A percentile compares a stretch with the other conserved stretches of the same genome.
Evolutionary conservation across 768 basidiomycete genomes (phyloP).

Genomic region (Tylopilus intermedius): DNA sequence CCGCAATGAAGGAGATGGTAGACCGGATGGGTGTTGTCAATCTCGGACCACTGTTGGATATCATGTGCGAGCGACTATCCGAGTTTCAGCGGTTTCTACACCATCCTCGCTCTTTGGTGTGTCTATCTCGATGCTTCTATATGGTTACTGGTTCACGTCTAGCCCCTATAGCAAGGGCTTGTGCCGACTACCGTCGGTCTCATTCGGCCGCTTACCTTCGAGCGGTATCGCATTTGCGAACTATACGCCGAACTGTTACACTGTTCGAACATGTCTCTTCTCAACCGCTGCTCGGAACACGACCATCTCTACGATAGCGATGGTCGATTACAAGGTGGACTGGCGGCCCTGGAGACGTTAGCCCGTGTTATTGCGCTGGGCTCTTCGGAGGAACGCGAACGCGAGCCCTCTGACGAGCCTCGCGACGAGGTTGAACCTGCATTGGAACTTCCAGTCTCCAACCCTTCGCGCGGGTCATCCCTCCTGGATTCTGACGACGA

Average conservation of each 20-base stretch:
- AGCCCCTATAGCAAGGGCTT: conserved; percentile 49
- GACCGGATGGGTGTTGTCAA: conserved; percentile 88
- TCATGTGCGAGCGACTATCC: conserved; percentile 63
- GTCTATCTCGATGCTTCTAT: conserved; percentile 22
- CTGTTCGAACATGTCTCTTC: conserved; percentile 95
- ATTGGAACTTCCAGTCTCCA: conserved; percentile 63
- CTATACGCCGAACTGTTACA: conserved; percentile 95
- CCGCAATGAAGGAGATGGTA: conserved; percentile 75
- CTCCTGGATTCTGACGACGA: conserved; percentile 71
- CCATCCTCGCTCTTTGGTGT: conserved; percentile 72
- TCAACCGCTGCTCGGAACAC: conserved; percentile 74
- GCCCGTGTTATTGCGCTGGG: conserved; percentile 76
- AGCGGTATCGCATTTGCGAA: conserved; percentile 94
- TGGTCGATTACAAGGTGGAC: conserved; percentile 84
- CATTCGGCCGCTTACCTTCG: conserved; percentile 81
- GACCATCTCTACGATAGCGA: conserved; percentile 72
- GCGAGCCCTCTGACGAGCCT: conserved; percentile 55
- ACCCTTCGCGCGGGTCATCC: conserved; percentile 45
- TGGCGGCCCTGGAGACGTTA: conserved; percentile 78
- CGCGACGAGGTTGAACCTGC: conserved; percentile 56
- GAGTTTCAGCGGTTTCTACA: conserved; percentile 66
- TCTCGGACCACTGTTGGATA: conserved; percentile 73
- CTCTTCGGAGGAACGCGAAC: conserved; percentile 48
- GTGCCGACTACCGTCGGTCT: conserved; percentile 70
- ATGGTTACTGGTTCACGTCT: conserved; percentile 12